Evolutionary conservation across 2,329 filamentous ascomycete genomes (phyloP).

Genomic region (Xylaria multiplex): DNA sequence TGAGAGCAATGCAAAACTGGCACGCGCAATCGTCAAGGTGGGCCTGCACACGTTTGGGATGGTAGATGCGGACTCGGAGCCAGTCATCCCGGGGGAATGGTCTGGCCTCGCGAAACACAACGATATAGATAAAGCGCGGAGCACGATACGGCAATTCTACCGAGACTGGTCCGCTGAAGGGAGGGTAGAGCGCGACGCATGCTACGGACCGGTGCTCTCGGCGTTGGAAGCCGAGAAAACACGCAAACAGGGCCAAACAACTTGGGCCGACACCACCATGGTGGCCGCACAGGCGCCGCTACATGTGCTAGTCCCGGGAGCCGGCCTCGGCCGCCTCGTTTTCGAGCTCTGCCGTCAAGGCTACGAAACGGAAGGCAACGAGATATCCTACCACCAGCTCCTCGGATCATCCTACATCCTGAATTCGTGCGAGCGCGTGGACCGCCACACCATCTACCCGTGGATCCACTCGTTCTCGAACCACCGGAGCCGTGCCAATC

Average conservation of each 20-base stretch:
- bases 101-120: conserved; percentile 73
- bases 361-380: conserved; percentile 84
- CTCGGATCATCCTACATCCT: conserved; percentile 82
- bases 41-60: conserved; percentile 75
- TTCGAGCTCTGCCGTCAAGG: conserved; percentile 84
- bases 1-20: conserved; percentile 84
- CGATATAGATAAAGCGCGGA: conserved; percentile 91
- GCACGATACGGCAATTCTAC: conserved; percentile 92
- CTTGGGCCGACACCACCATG: too few species aligned
- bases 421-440: conserved; percentile 69
- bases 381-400: conserved; percentile 98
- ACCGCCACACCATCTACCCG: conserved; percentile 79
- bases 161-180: conserved; percentile 92
- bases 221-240: conserved; percentile 66
- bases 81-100: conserved; percentile 70
- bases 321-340: conserved; percentile 86
- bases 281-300: conserved; percentile 55
- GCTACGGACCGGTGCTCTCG: conserved; percentile 77
- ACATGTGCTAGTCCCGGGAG: conserved; percentile 85
- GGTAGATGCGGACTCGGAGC: conserved; percentile 50
- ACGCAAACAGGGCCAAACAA: not conserved
- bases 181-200: conserved; percentile 75
- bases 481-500: conserved; percentile 75
- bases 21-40: conserved; percentile 77
- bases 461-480: conserved; percentile 93